Evolutionary conservation across 2,329 filamentous ascomycete species (phyloP).

Genomic region (Diaporthe australafricana): DNA sequence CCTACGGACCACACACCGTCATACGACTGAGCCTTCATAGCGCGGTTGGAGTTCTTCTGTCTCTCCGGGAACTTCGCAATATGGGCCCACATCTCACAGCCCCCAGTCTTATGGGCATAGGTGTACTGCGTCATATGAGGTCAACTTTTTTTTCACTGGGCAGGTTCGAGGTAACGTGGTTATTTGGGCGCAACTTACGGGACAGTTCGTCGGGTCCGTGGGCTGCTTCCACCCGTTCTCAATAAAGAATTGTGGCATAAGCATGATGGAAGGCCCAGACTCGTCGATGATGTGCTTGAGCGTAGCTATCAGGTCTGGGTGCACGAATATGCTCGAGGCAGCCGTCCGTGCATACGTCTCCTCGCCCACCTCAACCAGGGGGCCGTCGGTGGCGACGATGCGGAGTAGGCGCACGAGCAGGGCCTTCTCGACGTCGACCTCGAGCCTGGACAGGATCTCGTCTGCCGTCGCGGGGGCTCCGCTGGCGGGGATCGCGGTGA

Average conservation of each 20-base stretch:
- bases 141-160: not conserved
- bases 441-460: not conserved
- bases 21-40: conserved; percentile 24
- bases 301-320: conserved; percentile 1
- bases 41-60: conserved; percentile 10
- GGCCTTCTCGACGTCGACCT: conserved; percentile 9
- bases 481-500: not conserved
- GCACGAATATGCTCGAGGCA: not conserved
- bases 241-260: conserved; percentile 20
- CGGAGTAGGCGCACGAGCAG: conserved; percentile 28
- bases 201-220: not conserved
- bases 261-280: not conserved
- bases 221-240: conserved; percentile 22
- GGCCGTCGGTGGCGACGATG: not conserved
- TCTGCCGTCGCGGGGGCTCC: conserved; percentile 25
- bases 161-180: too few species aligned
- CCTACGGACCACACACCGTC: conserved; percentile 23
- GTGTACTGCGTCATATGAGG: conserved; percentile 1
- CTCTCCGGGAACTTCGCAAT: conserved; percentile 21
- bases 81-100: conserved; percentile 3
- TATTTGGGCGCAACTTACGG: not conserved
- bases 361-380: conserved; percentile 13
- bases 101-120: conserved; percentile 23
- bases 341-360: conserved; percentile 17
- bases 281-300: conserved; percentile 24